Conservation (phyloP, 148 eudicot genomes). For the Fagopyrum homotropicum region DNA sequence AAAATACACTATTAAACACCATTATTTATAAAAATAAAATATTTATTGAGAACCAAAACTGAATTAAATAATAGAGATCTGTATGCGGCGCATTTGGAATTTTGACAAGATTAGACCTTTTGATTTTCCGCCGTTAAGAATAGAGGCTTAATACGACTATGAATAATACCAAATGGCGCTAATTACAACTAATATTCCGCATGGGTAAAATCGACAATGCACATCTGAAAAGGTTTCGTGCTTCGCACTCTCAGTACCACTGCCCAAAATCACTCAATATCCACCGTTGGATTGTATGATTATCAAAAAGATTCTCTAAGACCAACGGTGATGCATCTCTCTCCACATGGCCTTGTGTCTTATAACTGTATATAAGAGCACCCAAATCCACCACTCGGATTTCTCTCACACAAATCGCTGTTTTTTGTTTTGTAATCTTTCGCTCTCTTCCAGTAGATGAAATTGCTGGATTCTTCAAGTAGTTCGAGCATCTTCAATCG, state of each 20-base stretch:
- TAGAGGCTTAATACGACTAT: neutral
- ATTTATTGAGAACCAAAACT: neutral
- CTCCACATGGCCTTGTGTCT: neutral
- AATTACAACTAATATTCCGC: constrained; percentile 1
- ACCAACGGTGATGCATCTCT: constrained; percentile 7
- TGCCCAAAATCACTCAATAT: neutral
- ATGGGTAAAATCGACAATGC: neutral
- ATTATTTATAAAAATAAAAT: neutral
- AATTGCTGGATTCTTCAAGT: constrained; percentile 1
- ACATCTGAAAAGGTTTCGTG: neutral
- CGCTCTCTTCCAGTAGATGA: constrained; percentile 10
- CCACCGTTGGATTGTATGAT: neutral
- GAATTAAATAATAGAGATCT: neutral
- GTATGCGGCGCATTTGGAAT: constrained; percentile 12
- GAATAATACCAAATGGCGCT: neutral
- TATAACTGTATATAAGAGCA: neutral
- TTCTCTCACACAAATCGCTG: constrained; percentile 13
- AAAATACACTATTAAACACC: no score
- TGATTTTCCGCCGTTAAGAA: constrained; percentile 9
- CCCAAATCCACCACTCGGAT: neutral
- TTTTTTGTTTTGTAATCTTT: neutral
- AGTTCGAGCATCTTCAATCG: constrained; percentile 8
- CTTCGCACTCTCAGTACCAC: neutral
- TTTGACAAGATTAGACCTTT: constrained; percentile 2
- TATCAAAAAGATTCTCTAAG: constrained; percentile 3